Base-by-base conservation (phyloP, 2,329 filamentous ascomycete genomes). In the Colletotrichum sp. region DNA sequence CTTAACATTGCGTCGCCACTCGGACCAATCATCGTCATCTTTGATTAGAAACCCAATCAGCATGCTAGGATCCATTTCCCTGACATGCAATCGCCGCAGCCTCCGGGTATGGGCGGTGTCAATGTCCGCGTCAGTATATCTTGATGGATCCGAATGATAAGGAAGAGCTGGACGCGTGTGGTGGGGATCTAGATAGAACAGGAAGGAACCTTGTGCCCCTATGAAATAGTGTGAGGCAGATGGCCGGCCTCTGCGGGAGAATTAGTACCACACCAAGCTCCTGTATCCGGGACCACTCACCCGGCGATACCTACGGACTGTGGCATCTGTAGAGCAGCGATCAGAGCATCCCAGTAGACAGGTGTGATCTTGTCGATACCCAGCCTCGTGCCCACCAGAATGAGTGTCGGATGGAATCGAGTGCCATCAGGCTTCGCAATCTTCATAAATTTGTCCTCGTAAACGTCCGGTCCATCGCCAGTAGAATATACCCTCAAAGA, bases 51-150 rank as follows among this genome's bases (percentile, higher is more conserved):
- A 98, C 6, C 95, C 96, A 78, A 99, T 95, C 56, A 99, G 87
- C 97, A 99, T 99, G 81, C 96, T 98, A 0, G 97, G 97, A 80
- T 99, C 97, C 95, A 99, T 97, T 81, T 98, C 96, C 74, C 92
- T 92, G 64, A 99, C 90, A 79, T 97, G 93, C 34, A 99, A 89
- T 71, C 94, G 91, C 48, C 96, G 92, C 21, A 99, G 86, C 63
- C 96, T 93, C 66, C 95, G 91, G 1, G 96, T 98, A 82, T 99
- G 96, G 81, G 95, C 98, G 1, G 94, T 94, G 71, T 93, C 91
- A 18, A 98, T 83, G 74, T 98, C 96, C 79, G 95, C 93, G 9
- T 87, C 81, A 0, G 92, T 92, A 80, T 96, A 95, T 2, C 91
- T 85, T 8, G 86, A 83, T 1, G 88, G 82, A 63, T 92, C 84